A percentile compares a stretch with the other conserved stretches of the same genome.
These are phyloP conservation scores for Colletotrichum sp. DNA, from an alignment of 2,329 filamentous ascomycete species.

Conservation along the genomic window DNA sequence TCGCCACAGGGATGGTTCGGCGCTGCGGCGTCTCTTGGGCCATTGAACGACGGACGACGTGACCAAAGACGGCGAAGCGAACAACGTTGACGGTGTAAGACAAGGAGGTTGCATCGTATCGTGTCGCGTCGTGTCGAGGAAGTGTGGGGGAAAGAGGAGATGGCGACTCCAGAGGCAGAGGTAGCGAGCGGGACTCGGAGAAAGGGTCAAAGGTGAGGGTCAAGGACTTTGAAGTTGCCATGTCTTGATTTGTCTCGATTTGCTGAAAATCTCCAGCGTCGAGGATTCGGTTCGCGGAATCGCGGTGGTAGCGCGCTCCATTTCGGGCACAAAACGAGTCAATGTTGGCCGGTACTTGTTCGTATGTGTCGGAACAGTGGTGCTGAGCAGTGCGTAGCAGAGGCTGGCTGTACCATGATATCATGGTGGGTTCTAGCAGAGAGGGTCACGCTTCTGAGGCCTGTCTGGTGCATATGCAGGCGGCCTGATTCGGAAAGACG, in stretches of 20 bases:
- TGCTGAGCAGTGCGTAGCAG: not conserved
- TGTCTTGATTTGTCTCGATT: not conserved
- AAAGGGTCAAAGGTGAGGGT: not conserved
- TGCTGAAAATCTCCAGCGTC: not conserved
- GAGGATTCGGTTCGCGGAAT: conserved; percentile 1
- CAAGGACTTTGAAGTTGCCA: not conserved
- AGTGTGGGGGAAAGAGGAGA: conserved; percentile 12
- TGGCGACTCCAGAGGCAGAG: not conserved
- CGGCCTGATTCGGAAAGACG: conserved; percentile 13
- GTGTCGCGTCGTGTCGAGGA: conserved; percentile 8
- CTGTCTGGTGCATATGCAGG: conserved; percentile 17
- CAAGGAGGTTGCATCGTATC: conserved; percentile 10
- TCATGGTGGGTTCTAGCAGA: conserved; percentile 13
- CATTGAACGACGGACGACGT: not conserved
- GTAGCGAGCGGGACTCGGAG: not conserved
- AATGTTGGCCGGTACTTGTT: conserved; percentile 16
- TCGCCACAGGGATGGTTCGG: not conserved
- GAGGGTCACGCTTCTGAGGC: conserved; percentile 12
- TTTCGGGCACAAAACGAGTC: conserved; percentile 6
- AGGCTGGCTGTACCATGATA: conserved; percentile 18
- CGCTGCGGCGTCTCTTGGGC: not conserved
- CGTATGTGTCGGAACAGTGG: not conserved
- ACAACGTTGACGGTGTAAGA: not conserved
- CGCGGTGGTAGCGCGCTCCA: not conserved
- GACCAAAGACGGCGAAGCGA: not conserved